Conservation (phyloP, 352 stramenopile species). For the Pythium aristosporum region DNA sequence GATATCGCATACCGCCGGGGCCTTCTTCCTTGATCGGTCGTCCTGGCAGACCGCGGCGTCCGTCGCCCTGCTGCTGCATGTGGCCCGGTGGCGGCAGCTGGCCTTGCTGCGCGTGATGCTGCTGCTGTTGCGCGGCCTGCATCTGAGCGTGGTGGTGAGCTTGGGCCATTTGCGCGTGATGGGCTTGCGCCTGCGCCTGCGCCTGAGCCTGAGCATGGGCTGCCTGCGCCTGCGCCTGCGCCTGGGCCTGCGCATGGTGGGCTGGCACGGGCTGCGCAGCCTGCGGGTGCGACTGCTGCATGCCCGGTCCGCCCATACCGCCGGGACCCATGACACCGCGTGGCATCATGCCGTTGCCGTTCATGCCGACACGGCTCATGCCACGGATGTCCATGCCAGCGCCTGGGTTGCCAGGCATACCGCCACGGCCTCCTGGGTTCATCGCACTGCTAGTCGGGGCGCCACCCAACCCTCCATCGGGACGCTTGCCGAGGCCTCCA, state of each 20-base stretch:
- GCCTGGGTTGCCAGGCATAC: conserved; percentile 36
- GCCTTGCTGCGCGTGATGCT: conserved; percentile 28
- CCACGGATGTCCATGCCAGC: conserved; percentile 72
- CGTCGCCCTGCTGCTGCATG: conserved; percentile 60
- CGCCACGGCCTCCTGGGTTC: conserved; percentile 31
- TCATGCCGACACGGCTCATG: conserved; percentile 58
- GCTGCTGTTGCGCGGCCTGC: conserved; percentile 33
- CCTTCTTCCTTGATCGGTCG: conserved; percentile 71
- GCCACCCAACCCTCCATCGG: conserved; percentile 12
- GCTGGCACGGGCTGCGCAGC: conserved; percentile 51
- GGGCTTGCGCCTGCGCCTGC: conserved; percentile 62
- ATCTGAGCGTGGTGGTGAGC: conserved; percentile 50
- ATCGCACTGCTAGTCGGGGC: conserved; percentile 45
- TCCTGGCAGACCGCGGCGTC: conserved; percentile 51
- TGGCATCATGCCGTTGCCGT: conserved; percentile 58
- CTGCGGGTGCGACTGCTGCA: conserved; percentile 57
- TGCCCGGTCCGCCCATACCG: conserved; percentile 48
- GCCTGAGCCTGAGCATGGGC: conserved; percentile 60
- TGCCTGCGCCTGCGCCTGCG: conserved; percentile 58
- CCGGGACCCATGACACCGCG: conserved; percentile 57
- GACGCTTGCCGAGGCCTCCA: conserved; percentile 20
- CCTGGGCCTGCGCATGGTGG: conserved; percentile 44
- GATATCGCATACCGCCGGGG: conserved; percentile 47
- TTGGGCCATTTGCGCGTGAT: conserved; percentile 60
- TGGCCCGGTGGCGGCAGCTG: conserved; percentile 36